phyloP scores from a whole-genome alignment of 2,329 filamentous ascomycete genomes.

The Tolypocladium sp. region DNA sequence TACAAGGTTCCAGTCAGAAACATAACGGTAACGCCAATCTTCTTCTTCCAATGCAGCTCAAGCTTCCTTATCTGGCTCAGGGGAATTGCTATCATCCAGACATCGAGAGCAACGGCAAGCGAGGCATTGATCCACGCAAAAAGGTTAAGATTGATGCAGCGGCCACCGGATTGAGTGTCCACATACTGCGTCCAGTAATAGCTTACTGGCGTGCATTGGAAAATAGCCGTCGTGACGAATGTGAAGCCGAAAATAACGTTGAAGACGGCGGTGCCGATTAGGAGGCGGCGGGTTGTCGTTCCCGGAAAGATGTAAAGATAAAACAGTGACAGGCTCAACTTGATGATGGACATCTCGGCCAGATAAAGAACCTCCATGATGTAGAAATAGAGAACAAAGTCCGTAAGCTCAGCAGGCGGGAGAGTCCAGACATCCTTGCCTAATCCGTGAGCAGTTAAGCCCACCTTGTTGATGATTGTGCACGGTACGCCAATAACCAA shows the following conservation, averaged over 20 bases:
- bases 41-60: slow-evolving; percentile 3
- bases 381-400: background rate
- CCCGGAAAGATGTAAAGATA: background rate
- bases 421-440: background rate
- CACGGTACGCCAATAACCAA: background rate
- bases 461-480: background rate
- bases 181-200: slow-evolving; percentile 2
- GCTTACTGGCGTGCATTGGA: background rate
- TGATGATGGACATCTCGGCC: background rate
- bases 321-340: background rate
- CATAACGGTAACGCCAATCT: slow-evolving; percentile 2
- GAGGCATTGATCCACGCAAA: background rate
- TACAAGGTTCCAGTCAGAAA: slow-evolving; percentile 3
- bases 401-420: background rate
- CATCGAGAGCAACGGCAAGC: background rate
- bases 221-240: background rate
- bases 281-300: background rate
- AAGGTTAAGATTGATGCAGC: slow-evolving; percentile 1
- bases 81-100: slow-evolving; percentile 2
- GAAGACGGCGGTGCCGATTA: background rate
- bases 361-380: background rate
- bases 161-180: background rate
- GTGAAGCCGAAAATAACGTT: background rate
- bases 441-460: background rate
- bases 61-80: slow-evolving; percentile 1